These are phyloP conservation scores for Colletotrichum ledebouriae DNA, from an alignment of 2,329 filamentous ascomycete species.

Conservation along the genomic window DNA sequence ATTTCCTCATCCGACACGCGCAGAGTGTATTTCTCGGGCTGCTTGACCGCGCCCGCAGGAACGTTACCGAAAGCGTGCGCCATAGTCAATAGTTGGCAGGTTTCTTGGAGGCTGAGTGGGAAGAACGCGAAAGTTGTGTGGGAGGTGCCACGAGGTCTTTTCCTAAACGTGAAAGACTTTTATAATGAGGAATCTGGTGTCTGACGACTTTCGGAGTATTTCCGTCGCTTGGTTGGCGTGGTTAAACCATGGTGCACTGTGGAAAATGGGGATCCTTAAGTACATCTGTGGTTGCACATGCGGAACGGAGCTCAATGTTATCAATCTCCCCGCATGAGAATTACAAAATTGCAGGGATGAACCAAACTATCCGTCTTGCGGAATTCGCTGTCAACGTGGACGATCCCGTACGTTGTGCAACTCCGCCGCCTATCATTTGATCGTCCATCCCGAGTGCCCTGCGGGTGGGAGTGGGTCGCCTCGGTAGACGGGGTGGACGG, in stretches of 20 bases:
- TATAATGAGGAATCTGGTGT: no score
- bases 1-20: constrained; percentile 59
- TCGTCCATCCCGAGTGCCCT: constrained; percentile 9
- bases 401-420: neutral
- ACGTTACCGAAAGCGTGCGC: constrained; percentile 27
- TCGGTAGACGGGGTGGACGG: constrained; percentile 14
- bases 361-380: neutral
- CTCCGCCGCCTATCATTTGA: neutral
- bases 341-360: neutral
- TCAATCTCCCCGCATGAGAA: neutral
- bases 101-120: no score
- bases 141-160: no score
- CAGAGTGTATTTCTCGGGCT: constrained; percentile 53
- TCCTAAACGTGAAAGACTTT: no score
- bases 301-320: neutral
- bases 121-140: neutral
- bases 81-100: neutral
- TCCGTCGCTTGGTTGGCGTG: no score
- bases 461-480: constrained; percentile 12
- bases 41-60: constrained; percentile 13
- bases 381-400: neutral
- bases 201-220: no score
- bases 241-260: no score
- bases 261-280: neutral
- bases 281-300: neutral